Evolutionary conservation across 176 grass and related monocot species (phyloP).

Genomic region (Calamus simplicifolius): DNA sequence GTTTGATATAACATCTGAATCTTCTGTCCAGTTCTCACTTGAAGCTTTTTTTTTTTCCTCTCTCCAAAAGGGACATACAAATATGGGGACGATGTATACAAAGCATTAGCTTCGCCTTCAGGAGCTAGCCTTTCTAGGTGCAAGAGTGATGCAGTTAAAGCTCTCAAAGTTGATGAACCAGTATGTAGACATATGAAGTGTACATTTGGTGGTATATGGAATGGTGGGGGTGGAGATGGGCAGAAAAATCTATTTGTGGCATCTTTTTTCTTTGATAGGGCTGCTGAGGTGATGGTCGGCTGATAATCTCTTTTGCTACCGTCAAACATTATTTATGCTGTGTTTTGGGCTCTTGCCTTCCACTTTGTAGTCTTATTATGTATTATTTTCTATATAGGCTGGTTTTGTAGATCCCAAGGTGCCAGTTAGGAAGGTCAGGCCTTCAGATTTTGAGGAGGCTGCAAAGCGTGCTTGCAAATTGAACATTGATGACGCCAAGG

Average conservation of each 20-base stretch:
- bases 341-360: no score
- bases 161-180: constrained; percentile 76
- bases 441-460: constrained; percentile 73
- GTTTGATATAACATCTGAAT: no score
- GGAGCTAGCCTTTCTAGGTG: constrained; percentile 80
- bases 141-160: constrained; percentile 53
- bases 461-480: constrained; percentile 83
- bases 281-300: constrained; percentile 56
- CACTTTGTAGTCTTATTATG: no score
- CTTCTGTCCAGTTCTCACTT: no score
- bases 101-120: constrained; percentile 56
- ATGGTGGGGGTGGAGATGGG: constrained; percentile 95
- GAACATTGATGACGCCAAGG: constrained; percentile 67
- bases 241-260: constrained; percentile 98
- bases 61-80: constrained; percentile 53
- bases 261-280: constrained; percentile 96
- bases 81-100: constrained; percentile 54
- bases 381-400: constrained; percentile 27
- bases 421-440: constrained; percentile 55
- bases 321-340: no score
- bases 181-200: constrained; percentile 98
- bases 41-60: neutral
- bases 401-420: constrained; percentile 69
- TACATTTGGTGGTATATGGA: constrained; percentile 97
- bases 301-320: neutral